These are phyloP conservation scores for Calocybe gambosa DNA, from an alignment of 1,284 basidiomycete genomes.

Conservation along the genomic window DNA sequence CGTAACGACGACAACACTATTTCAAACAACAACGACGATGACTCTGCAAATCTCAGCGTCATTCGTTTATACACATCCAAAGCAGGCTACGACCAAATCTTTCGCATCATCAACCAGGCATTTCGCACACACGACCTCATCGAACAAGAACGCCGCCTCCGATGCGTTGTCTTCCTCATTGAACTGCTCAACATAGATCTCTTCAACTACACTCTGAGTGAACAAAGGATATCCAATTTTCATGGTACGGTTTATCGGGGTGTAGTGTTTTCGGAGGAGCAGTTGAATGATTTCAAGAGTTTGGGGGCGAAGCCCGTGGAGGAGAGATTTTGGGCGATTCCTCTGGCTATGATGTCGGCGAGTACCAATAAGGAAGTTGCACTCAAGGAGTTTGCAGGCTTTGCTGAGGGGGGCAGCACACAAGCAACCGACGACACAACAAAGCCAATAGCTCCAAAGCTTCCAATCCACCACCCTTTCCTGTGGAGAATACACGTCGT, in stretches of 20 bases:
- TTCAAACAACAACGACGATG: slow-evolving; percentile 1
- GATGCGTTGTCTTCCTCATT: slow-evolving; percentile 19
- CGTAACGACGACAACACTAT: slow-evolving; percentile 1
- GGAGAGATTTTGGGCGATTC: slow-evolving; percentile 20
- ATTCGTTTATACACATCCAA: slow-evolving; percentile 19
- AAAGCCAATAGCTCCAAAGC: neutral
- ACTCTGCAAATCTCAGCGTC: slow-evolving; percentile 16
- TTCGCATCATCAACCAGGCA: slow-evolving; percentile 19
- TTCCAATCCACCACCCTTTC: slow-evolving; percentile 8
- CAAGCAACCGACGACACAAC: neutral
- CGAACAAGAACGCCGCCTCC: slow-evolving; percentile 16
- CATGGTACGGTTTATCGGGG: slow-evolving; percentile 18
- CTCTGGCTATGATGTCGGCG: slow-evolving; percentile 20
- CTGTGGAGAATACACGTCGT: slow-evolving; percentile 18
- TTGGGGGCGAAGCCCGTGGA: slow-evolving; percentile 15
- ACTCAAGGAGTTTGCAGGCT: slow-evolving; percentile 14
- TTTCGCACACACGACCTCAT: slow-evolving; percentile 16
- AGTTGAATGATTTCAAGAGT: slow-evolving; percentile 17
- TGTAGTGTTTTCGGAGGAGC: slow-evolving; percentile 14
- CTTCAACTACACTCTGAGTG: slow-evolving; percentile 17
- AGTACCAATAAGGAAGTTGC: slow-evolving; percentile 16
- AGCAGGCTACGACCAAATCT: slow-evolving; percentile 18
- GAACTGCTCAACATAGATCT: slow-evolving; percentile 21
- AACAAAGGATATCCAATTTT: slow-evolving; percentile 11
- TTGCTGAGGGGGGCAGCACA: neutral